Evolutionary conservation across 2,329 filamentous ascomycete species (phyloP).

Genomic region (Aspergillus aculeatus): DNA sequence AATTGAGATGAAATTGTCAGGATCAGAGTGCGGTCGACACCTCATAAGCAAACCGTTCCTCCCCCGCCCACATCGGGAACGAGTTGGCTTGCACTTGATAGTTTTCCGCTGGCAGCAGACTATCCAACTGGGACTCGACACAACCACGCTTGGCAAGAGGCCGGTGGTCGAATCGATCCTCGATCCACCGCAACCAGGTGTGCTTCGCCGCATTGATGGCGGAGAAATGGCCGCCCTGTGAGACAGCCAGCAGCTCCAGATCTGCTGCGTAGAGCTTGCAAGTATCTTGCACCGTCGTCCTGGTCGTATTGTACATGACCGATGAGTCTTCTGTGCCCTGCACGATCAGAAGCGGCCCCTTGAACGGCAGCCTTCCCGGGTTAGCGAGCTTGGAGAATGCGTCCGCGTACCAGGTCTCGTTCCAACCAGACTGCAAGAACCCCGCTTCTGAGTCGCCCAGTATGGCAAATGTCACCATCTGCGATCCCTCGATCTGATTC

Average conservation of each 20-base stretch:
- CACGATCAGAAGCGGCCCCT: constrained; percentile 16
- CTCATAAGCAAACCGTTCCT: constrained; percentile 12
- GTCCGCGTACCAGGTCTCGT: constrained; percentile 11
- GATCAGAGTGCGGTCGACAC: constrained; percentile 8
- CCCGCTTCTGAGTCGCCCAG: constrained; percentile 6
- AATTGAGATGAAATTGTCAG: too few relatives aligned
- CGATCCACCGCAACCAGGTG: constrained; percentile 20
- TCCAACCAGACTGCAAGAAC: constrained; percentile 11
- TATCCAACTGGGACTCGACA: constrained; percentile 11
- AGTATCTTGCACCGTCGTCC: constrained; percentile 7
- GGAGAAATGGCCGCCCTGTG: constrained; percentile 14
- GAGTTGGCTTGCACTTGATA: constrained; percentile 15
- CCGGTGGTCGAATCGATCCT: constrained; percentile 15
- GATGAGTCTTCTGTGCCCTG: constrained; percentile 14
- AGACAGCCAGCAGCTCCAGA: constrained; percentile 12
- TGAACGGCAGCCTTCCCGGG: constrained; percentile 13
- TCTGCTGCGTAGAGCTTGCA: too few relatives aligned
- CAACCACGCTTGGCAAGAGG: constrained; percentile 11
- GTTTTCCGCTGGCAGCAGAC: constrained; percentile 11
- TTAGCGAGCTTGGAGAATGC: constrained; percentile 15
- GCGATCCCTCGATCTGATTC: constrained; percentile 17
- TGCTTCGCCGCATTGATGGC: constrained; percentile 16
- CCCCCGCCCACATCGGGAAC: constrained; percentile 16
- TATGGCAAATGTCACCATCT: constrained; percentile 12
- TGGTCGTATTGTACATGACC: constrained; percentile 13